phyloP scores from a whole-genome alignment of 2,329 filamentous ascomycete genomes.

The Penicillium paneum region DNA sequence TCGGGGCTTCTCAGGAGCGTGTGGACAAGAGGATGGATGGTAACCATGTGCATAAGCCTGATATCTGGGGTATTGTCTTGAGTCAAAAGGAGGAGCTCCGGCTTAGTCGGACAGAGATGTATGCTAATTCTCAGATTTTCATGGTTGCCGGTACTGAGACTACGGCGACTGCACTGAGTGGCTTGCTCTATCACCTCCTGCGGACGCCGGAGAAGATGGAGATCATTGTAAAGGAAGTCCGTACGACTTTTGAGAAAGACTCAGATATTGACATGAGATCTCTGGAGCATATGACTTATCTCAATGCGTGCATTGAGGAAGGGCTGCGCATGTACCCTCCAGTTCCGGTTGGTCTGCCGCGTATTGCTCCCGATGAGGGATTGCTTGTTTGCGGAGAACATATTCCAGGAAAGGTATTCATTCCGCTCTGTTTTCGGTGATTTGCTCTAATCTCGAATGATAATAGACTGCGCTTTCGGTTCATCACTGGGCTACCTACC shows the following conservation, averaged over 20 bases:
- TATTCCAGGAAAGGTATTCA: neutral
- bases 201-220: neutral
- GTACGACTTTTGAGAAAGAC: neutral
- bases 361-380: neutral
- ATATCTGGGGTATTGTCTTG: neutral
- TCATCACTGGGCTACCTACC: neutral
- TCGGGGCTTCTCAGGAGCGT: neutral
- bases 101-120: neutral
- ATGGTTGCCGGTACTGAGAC: neutral
- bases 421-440: rapidly evolving
- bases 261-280: neutral
- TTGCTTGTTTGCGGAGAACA: neutral
- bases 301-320: neutral
- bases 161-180: neutral
- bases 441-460: neutral
- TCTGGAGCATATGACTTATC: neutral
- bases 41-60: neutral
- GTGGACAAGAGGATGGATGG: neutral
- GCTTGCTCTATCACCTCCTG: neutral
- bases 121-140: neutral
- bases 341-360: neutral
- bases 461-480: neutral
- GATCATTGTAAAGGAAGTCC: neutral
- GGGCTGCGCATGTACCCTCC: neutral
- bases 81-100: neutral